Conservation (phyloP, 306 rosid genomes). For the Pterocarpus macrocarpus region DNA sequence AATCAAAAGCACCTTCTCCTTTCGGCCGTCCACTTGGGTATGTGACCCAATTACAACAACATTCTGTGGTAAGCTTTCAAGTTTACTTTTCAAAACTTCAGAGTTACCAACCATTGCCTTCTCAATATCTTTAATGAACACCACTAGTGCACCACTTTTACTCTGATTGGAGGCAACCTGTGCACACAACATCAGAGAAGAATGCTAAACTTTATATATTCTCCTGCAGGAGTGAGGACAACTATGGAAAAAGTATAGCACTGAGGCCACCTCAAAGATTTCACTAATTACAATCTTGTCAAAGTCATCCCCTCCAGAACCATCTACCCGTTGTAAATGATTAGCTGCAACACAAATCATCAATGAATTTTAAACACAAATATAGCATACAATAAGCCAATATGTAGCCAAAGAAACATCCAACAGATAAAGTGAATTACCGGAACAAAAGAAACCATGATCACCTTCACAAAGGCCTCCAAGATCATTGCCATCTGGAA, state of each 20-base stretch:
- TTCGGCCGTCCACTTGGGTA: constrained; percentile 84
- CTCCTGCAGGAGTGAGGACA: constrained; percentile 40
- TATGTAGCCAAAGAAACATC: constrained; percentile 27
- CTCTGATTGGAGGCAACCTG: constrained; percentile 81
- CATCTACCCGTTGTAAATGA: constrained; percentile 72
- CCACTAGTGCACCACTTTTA: constrained; percentile 67
- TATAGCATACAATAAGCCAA: constrained; percentile 18
- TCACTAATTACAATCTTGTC: constrained; percentile 84
- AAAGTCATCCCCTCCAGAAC: constrained; percentile 78
- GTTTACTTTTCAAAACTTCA: constrained; percentile 74
- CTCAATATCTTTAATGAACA: constrained; percentile 90
- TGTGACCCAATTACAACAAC: constrained; percentile 92
- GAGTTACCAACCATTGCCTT: constrained; percentile 76
- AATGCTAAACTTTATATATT: constrained; percentile 33
- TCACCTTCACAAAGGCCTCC: constrained; percentile 94
- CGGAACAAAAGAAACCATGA: constrained; percentile 93
- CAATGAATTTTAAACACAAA: constrained; percentile 35
- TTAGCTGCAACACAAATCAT: constrained; percentile 62
- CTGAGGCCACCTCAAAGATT: constrained; percentile 77
- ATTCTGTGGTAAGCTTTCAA: constrained; percentile 76
- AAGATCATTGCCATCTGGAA: constrained; percentile 95
- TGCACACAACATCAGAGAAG: constrained; percentile 22
- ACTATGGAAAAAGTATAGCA: constrained; percentile 31
- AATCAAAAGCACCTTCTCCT: constrained; percentile 77
- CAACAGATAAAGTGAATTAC: constrained; percentile 56